Evolutionary conservation across 495 filamentous ascomycete genomes (phyloP).

Genomic region (Alectoria sarmentosa): DNA sequence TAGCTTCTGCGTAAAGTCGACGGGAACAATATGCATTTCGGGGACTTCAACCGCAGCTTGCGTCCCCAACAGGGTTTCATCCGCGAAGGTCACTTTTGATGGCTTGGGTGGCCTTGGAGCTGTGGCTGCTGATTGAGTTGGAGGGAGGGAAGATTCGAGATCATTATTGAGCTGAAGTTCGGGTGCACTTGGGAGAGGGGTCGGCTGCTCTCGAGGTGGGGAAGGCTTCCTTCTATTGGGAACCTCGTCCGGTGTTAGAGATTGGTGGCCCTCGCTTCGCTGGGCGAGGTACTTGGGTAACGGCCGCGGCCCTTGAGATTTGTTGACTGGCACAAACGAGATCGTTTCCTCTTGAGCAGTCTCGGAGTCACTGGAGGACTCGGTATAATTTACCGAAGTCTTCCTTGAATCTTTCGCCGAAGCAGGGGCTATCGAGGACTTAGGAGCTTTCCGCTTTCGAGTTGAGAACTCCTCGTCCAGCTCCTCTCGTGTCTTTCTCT

Average conservation of each 20-base stretch:
- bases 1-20: conserved; percentile 9
- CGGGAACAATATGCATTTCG: neutral
- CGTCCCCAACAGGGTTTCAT: neutral
- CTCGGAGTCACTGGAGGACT: conserved; percentile 25
- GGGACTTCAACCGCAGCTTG: neutral
- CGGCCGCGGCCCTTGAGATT: conserved; percentile 46
- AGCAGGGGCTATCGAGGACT: neutral
- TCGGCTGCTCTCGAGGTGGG: neutral
- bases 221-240: neutral
- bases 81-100: neutral
- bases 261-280: conserved; percentile 13
- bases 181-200: neutral
- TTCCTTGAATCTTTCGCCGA: conserved; percentile 7
- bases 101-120: neutral
- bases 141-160: neutral
- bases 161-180: neutral
- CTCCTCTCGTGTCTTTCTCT: conserved; percentile 18
- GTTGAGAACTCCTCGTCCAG: conserved; percentile 24
- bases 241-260: conserved; percentile 4
- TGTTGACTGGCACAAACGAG: conserved; percentile 24
- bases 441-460: conserved; percentile 16
- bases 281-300: conserved; percentile 24
- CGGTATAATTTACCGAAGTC: conserved; percentile 14
- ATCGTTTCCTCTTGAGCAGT: conserved; percentile 8
- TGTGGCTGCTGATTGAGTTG: neutral